Evolutionary conservation across 2,329 filamentous ascomycete genomes (phyloP).

Genomic region (Trichophyton benhamiae): DNA sequence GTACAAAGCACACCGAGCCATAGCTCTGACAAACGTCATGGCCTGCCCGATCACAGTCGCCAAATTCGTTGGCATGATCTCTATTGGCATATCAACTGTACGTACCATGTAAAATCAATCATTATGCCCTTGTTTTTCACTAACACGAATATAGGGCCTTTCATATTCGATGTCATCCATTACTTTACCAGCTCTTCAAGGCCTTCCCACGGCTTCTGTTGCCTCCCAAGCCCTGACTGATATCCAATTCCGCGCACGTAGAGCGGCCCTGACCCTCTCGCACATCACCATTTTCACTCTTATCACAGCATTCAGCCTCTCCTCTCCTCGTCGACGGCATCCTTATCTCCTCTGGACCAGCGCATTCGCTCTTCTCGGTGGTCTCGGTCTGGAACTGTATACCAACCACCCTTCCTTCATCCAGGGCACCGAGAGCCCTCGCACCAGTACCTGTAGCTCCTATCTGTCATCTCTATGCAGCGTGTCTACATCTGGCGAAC

Average conservation of each 20-base stretch:
- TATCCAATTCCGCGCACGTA: conserved; percentile 50
- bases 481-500: neutral
- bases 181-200: conserved; percentile 66
- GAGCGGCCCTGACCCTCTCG: conserved; percentile 55
- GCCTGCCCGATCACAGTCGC: conserved; percentile 59
- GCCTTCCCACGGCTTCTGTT: conserved; percentile 61
- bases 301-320: conserved; percentile 63
- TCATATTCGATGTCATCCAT: conserved; percentile 73
- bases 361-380: conserved; percentile 41
- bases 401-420: conserved; percentile 49
- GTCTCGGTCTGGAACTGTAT: conserved; percentile 52
- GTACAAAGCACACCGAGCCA: neutral
- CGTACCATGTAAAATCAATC: conserved; percentile 23
- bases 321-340: conserved; percentile 62
- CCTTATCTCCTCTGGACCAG: conserved; percentile 85
- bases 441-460: neutral
- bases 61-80: conserved; percentile 89
- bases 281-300: conserved; percentile 59
- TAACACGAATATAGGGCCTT: conserved; percentile 51
- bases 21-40: conserved; percentile 35
- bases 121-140: too few relatives aligned
- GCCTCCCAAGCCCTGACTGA: conserved; percentile 60
- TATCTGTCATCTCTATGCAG: conserved; percentile 8
- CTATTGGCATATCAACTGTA: conserved; percentile 78
- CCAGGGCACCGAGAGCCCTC: conserved; percentile 24